Conservation (phyloP, 805 yeast genomes). For the Candida qinlingensis region DNA sequence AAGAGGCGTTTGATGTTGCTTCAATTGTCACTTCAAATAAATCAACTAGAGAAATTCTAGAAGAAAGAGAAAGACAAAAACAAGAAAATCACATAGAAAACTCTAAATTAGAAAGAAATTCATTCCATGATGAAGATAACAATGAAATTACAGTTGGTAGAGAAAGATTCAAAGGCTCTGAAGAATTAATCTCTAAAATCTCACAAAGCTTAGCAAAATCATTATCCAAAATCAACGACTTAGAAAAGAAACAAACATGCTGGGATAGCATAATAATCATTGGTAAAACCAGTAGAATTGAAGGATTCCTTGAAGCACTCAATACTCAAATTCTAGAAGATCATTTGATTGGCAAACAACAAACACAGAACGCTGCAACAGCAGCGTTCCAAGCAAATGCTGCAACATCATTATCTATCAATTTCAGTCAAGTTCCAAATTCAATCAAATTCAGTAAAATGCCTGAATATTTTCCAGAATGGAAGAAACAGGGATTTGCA, state of each 20-base stretch:
- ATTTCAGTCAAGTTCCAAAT: conserved; percentile 71
- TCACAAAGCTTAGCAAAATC: conserved; percentile 49
- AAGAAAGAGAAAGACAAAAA: conserved; percentile 50
- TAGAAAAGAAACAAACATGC: conserved; percentile 69
- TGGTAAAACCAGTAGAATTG: conserved; percentile 73
- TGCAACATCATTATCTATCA: conserved; percentile 11
- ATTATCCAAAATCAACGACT: conserved; percentile 55
- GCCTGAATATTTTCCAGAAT: conserved; percentile 92
- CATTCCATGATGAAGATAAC: conserved; percentile 66
- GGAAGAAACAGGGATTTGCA: conserved; percentile 79
- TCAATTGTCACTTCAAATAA: conserved; percentile 78
- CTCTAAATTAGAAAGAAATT: conserved; percentile 66
- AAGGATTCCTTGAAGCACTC: conserved; percentile 72
- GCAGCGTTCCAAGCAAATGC: conserved; percentile 26
- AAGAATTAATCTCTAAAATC: conserved; percentile 49
- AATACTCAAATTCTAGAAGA: conserved; percentile 52
- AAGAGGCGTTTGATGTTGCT: conserved; percentile 82
- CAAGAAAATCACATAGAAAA: conserved; percentile 40
- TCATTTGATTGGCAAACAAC: conserved; percentile 38
- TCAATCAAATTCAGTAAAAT: conserved; percentile 59
- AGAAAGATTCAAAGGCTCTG: conserved; percentile 82
- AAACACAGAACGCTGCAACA: conserved; percentile 22
- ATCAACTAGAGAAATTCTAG: conserved; percentile 58
- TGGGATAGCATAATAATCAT: conserved; percentile 78
- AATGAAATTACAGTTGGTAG: conserved; percentile 68